Conservation (phyloP, 2,329 filamentous ascomycete genomes). For the Monosporascus sp. region DNA sequence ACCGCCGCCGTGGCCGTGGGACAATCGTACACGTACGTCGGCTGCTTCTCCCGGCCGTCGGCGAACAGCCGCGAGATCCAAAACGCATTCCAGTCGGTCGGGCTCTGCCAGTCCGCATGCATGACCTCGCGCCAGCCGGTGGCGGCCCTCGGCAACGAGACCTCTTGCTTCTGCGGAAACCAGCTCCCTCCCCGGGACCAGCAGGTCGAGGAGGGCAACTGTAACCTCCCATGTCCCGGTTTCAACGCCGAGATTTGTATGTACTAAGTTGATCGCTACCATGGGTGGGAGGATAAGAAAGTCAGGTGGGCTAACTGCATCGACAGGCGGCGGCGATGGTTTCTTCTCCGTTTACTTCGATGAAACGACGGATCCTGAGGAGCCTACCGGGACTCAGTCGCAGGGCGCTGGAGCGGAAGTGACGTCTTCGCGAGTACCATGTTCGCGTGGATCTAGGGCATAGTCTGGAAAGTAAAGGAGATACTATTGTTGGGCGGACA, state of each 20-base stretch:
- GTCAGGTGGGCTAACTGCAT: not conserved
- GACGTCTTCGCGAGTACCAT: no score
- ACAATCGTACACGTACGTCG: conserved; percentile 4
- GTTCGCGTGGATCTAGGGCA: no score
- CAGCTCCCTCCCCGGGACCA: conserved; percentile 2
- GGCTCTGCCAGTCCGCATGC: conserved; percentile 5
- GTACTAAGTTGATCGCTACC: not conserved
- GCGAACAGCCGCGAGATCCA: conserved; percentile 3
- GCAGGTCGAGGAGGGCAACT: conserved; percentile 8
- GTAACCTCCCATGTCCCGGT: conserved; percentile 11
- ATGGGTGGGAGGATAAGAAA: not conserved
- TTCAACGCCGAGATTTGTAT: conserved; percentile 7
- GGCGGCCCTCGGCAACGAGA: conserved; percentile 11
- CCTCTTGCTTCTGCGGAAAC: conserved; percentile 14
- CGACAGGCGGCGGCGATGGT: conserved; percentile 8
- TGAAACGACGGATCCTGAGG: not conserved
- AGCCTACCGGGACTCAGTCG: not conserved
- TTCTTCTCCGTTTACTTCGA: conserved; percentile 8
- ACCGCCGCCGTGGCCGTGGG: not conserved
- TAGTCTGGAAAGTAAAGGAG: no score
- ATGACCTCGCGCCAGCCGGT: not conserved
- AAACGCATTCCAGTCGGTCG: conserved; percentile 8
- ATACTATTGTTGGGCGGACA: no score
- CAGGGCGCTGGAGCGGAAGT: not conserved
- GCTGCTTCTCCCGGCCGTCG: conserved; percentile 9